Evolutionary conservation across 768 basidiomycete species (phyloP).

Genomic region (Pulveroboletus frians): DNA sequence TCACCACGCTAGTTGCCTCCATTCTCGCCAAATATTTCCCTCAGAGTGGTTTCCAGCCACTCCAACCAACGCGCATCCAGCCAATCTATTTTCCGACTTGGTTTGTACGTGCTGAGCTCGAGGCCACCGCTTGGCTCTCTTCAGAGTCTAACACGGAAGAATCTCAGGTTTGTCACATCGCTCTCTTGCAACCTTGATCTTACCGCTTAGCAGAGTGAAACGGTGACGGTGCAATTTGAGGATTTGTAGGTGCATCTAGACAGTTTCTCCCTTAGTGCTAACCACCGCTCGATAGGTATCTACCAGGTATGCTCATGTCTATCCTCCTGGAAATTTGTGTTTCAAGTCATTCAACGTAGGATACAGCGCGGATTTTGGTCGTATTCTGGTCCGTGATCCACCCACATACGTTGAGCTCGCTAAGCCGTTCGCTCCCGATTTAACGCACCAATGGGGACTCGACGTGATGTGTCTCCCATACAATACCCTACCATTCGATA

Average conservation of each 20-base stretch:
- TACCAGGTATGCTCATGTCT: slow-evolving; percentile 22
- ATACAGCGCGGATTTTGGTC: slow-evolving; percentile 35
- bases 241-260: slow-evolving; percentile 42
- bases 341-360: slow-evolving; percentile 9
- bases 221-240: slow-evolving; percentile 32
- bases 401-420: slow-evolving; percentile 23
- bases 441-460: slow-evolving; percentile 43
- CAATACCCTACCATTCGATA: slow-evolving; percentile 47
- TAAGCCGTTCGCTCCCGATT: slow-evolving; percentile 44
- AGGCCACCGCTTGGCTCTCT: slow-evolving; percentile 31
- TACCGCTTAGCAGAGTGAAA: slow-evolving; percentile 26
- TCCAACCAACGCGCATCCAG: slow-evolving; percentile 42
- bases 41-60: slow-evolving; percentile 33
- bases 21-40: slow-evolving; percentile 36
- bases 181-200: slow-evolving; percentile 2
- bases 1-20: slow-evolving; percentile 27
- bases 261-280: slow-evolving; percentile 3
- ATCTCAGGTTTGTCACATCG: slow-evolving; percentile 20
- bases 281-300: slow-evolving; percentile 21
- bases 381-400: slow-evolving; percentile 35
- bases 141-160: slow-evolving; percentile 20
- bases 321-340: not conserved
- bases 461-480: slow-evolving; percentile 56
- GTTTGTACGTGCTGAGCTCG: slow-evolving; percentile 53
- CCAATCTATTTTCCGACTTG: slow-evolving; percentile 62